phyloP scores from a whole-genome alignment of 2,329 filamentous ascomycete genomes.

The Colletotrichum siamense region DNA sequence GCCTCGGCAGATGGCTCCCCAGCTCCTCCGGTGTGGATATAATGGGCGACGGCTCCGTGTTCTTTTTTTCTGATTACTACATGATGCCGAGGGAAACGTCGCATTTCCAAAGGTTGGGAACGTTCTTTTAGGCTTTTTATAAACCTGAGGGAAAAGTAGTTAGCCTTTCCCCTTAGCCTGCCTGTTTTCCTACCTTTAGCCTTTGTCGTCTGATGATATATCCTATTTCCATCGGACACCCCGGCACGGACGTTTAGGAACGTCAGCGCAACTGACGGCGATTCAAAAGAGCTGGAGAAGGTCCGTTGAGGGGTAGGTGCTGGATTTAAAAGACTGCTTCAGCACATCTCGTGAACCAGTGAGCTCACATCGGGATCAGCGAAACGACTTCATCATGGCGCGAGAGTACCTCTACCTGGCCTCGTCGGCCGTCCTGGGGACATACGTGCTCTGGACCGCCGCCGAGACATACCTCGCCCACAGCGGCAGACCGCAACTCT shows the following conservation, averaged over 20 bases:
- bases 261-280: neutral
- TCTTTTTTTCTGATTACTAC: neutral
- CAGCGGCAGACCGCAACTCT: neutral
- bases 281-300: neutral
- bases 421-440: neutral
- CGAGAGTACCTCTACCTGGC: constrained; percentile 8
- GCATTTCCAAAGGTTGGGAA: neutral
- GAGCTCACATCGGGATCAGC: neutral
- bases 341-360: neutral
- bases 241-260: constrained; percentile 3
- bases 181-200: neutral
- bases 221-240: neutral
- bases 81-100: neutral
- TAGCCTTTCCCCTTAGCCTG: neutral
- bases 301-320: neutral
- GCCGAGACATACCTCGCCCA: neutral
- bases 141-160: neutral
- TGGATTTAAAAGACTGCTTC: too few relatives aligned
- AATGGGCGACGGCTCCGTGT: neutral
- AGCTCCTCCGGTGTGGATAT: neutral
- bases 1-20: neutral
- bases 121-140: neutral
- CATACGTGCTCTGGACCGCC: constrained; percentile 8
- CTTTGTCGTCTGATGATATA: neutral
- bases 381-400: neutral